Base-by-base conservation (phyloP, 495 filamentous ascomycete species). In the Polyplosphaeria fusca region DNA sequence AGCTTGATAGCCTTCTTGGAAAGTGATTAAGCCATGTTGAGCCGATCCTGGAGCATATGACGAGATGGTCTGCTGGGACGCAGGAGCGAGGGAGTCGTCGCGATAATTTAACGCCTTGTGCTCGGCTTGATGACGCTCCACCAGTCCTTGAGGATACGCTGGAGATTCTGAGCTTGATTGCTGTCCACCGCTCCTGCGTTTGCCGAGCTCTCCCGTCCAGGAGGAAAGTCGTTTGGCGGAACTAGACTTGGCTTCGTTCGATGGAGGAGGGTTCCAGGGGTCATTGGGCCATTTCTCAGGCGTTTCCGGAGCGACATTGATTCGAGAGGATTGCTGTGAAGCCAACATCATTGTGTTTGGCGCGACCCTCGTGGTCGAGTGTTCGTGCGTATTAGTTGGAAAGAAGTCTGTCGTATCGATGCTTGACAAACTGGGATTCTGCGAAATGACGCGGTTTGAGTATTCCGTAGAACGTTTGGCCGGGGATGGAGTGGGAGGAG, bases 371-470 rank as follows among this genome's bases (percentile, higher is more conserved):
- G 60, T 67, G 38, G 64, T 60, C 0, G 70, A 71, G 47, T 70
- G 67, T 26, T 74, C 71, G 39, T 61, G 45, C 1, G 70, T 67
- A 52, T 72, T 70, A 28, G 41, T 60, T 13, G 71, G 71, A 52
- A 74, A 74, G 68, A 74, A 74, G 60, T 72, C 70, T 39, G 62
- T 62, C 2, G 71, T 74, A 37, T 61, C 49, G 27, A 74, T 64
- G 40, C 68, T 72, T 11, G 70, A 68, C 18, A 65, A 20, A 54
- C 70, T 72, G 14, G 53, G 46, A 47, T 67, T 66, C 47, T 69
- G 65, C 18, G 55, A 12, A 30, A 64, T 37, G 20, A 22, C 43
- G 22, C 52, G 50, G 46, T 51, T 20, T 3, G 24, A 24, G 19
- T 27, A 23, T 32, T 18, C 19, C 1, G 50, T 37, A 22, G 50